Evolutionary conservation across 768 basidiomycete genomes (phyloP).

Genomic region (Mrakia gelida): DNA sequence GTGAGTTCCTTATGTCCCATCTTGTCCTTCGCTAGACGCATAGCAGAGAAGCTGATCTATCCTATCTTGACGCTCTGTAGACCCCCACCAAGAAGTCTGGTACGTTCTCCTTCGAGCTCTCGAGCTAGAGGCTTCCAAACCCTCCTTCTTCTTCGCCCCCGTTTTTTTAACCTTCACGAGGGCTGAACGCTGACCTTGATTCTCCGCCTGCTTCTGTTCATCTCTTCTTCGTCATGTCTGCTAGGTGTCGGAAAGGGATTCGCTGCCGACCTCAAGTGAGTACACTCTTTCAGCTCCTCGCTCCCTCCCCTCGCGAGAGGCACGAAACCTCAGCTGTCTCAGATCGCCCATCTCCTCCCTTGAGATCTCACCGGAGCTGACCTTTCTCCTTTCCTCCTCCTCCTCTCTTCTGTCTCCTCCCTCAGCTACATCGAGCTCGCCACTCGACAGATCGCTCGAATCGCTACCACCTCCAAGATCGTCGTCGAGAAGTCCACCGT

Average conservation of each 20-base stretch:
- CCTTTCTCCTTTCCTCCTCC: neutral
- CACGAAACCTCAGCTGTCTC: neutral
- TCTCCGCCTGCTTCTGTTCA: neutral
- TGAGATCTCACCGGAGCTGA: neutral
- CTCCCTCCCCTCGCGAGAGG: neutral
- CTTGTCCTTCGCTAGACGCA: neutral
- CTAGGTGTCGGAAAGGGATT: slow-evolving; percentile 81
- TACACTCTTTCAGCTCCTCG: slow-evolving; percentile 33
- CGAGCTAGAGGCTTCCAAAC: neutral
- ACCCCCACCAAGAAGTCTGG: slow-evolving; percentile 98
- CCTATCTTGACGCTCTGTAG: slow-evolving; percentile 43
- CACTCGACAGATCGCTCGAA: slow-evolving; percentile 89
- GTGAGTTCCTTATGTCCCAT: neutral
- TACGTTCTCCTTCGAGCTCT: neutral
- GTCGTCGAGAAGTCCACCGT: slow-evolving; percentile 99
- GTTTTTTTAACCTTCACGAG: neutral
- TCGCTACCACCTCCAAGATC: slow-evolving; percentile 88
- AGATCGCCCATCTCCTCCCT: neutral
- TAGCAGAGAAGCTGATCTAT: neutral
- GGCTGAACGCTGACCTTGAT: neutral
- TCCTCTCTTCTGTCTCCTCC: neutral
- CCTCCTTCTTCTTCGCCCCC: neutral
- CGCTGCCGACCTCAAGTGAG: slow-evolving; percentile 96
- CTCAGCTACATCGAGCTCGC: slow-evolving; percentile 91
- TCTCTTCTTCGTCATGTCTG: neutral